Conservation (phyloP, 2,329 filamentous ascomycete genomes). For the Diaporthe citrichinensis region DNA sequence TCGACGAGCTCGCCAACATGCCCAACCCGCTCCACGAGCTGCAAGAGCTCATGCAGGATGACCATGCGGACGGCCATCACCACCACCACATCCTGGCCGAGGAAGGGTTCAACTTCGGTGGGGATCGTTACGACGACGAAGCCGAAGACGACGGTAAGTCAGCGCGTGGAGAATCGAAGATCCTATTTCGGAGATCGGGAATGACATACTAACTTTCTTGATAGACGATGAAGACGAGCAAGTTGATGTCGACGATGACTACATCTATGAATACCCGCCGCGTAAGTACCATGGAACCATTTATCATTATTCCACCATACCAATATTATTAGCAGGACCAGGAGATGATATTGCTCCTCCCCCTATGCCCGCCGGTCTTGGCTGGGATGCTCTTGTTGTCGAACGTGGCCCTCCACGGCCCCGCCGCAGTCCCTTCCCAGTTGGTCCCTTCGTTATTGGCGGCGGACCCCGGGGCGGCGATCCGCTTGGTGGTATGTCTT, state of each 20-base stretch:
- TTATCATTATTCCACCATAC: slow-evolving; percentile 24
- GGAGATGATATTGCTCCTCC: slow-evolving; percentile 60
- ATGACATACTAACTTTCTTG: slow-evolving; percentile 49
- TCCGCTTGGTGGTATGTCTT: slow-evolving; percentile 63
- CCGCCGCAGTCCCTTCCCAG: slow-evolving; percentile 74
- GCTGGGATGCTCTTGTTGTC: slow-evolving; percentile 70
- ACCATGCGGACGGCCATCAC: slow-evolving; percentile 66
- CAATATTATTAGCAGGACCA: slow-evolving; percentile 41
- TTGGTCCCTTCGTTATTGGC: slow-evolving; percentile 65
- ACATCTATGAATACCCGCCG: slow-evolving; percentile 70
- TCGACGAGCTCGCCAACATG: slow-evolving; percentile 61
- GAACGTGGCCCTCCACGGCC: slow-evolving; percentile 67
- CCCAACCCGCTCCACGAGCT: slow-evolving; percentile 54
- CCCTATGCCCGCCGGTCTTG: slow-evolving; percentile 62
- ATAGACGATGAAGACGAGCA: slow-evolving; percentile 79
- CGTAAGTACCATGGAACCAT: slow-evolving; percentile 58
- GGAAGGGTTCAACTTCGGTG: slow-evolving; percentile 40
- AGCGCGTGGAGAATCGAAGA: neutral
- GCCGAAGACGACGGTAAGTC: slow-evolving; percentile 74
- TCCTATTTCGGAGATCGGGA: neutral
- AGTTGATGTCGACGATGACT: slow-evolving; percentile 77
- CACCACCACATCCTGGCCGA: slow-evolving; percentile 57
- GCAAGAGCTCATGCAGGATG: slow-evolving; percentile 68
- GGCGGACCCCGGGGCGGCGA: slow-evolving; percentile 65
- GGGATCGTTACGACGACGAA: slow-evolving; percentile 57